Base-by-base conservation (phyloP, 139 green algal species). In the Diplosphaera chodatii region DNA sequence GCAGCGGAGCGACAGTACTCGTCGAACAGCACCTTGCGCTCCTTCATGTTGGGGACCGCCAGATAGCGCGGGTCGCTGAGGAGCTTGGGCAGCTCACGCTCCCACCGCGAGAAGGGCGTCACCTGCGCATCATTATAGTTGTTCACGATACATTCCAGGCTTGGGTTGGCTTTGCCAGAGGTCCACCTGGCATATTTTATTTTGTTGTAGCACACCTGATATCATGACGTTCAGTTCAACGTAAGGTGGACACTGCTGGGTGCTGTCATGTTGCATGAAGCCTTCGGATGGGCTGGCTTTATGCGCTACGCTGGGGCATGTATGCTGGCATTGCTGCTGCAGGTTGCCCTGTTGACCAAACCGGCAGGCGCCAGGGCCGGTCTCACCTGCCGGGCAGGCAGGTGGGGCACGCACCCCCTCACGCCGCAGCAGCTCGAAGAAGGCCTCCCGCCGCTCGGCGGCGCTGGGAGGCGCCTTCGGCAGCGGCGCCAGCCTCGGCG, bases 21-120 rank as follows among this genome's bases (percentile, higher is more conserved):
- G 62, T 95, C 89, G 83, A 96, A 96, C 6, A 87, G 69, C 27
- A 40, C 55, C 18, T 83, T 77, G 62, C 85, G 81, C 70, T 93
- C 84, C 55, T 87, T 85, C 3, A 76, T 27, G 28, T 41, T 83
- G 1, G 78, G 55, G 27, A 93, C 63, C n/a, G 77, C 78, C 48
- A 80, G 79, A 76, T 85, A 93, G 33, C 89, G 76, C 34, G 59
- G 29, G 69, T 93, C 89, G 0, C 30, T 55, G 37, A 90, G 70
- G 68, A 93, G 77, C 77, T 90, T 92, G 55, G 84, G 79, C 70
- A 91, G 70, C 83, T 92, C 88, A 25, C 76, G 67, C 75, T 91
- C 85, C 77, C 82, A 92, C 25, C 84, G 73, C 1, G 82, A 88
- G 71, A 90, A 92, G 4, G 83, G 67, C 1, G 77, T 88, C 66